Evolutionary conservation across 2,329 filamentous ascomycete genomes (phyloP), one percentile per base, ranked within the genome.

Genomic region (Rasamsonia emersonii): DNA sequence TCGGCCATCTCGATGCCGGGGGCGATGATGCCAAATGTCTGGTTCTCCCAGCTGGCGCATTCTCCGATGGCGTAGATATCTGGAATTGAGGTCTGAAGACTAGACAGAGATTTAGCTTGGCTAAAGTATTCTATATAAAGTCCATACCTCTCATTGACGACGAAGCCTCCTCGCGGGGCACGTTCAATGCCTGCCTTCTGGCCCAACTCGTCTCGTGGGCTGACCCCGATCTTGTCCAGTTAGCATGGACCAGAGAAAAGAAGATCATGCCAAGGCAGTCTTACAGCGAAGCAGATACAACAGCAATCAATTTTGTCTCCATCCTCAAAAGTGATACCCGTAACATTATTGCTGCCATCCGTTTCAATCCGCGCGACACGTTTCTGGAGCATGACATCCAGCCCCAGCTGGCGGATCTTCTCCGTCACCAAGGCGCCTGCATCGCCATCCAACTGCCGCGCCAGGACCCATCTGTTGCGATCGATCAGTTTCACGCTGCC

Each of bases 1-100:
- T 93, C 86, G 1, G 88, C 88, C 84, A 93, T 93, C 58, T 93
- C 88, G 20, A 94, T 73, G 11, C 86, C 86, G 0, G 86, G 86
- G 0, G 82, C 86, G 45, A 95, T 93, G 13, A 95, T 73, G 4
- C 86, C 86, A 44, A 86, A 94, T 0, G 84, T 86, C 57, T 91
- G 82, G 44, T 76, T 80, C 41, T 88, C 72, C 84, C 85, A 94
- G 61, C 80, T 91, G 4, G 86, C 86, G 47, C 86, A 94, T 59
- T 94, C 88, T 35, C 86, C 88, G 30, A 94, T 81, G 28, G 86
- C 86, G 52, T 91, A 94, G 30, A 94, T 74, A 41, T 81, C 77
- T 0, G 75, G 66, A 3, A 70, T 56, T 18, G 75, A 91, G 2
- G 86, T 93, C 39, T 70, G 69, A 4, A 94, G 61, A 43, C 54